Percentiles rank a stretch among this genome's conserved stretches.
Conservation (phyloP, 2,329 filamentous ascomycete genomes). For the Chaetoscypha palmicola region DNA sequence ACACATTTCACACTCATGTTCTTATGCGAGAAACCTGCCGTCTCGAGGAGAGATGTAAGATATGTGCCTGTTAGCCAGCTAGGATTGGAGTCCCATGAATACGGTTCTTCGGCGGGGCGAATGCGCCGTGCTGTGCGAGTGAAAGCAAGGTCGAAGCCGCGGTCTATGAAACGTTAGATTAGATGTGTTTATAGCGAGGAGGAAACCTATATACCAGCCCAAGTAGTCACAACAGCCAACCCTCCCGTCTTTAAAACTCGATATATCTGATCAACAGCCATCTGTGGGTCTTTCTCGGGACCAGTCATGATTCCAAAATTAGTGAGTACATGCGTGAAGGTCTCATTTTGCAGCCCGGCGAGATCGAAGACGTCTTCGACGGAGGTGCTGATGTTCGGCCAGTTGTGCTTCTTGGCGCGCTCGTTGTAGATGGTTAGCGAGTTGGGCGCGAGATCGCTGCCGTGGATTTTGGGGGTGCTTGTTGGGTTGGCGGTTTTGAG, state of each 20-base stretch:
- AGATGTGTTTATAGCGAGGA: too few relatives aligned
- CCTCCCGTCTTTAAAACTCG: constrained; percentile 86
- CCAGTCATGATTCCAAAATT: constrained; percentile 54
- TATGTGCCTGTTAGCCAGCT: constrained; percentile 9
- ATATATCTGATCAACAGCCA: constrained; percentile 72
- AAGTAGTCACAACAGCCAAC: constrained; percentile 37
- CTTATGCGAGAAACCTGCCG: constrained; percentile 12
- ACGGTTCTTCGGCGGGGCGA: constrained; percentile 10
- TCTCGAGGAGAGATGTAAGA: constrained; percentile 11
- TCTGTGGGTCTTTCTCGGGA: constrained; percentile 35
- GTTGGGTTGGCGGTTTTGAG: constrained; percentile 68
- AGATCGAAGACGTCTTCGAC: constrained; percentile 55
- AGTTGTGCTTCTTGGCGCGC: constrained; percentile 51
- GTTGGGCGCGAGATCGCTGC: constrained; percentile 87
- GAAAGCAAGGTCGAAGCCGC: constrained; percentile 10
- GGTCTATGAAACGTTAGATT: too few relatives aligned
- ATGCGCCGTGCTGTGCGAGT: constrained; percentile 3
- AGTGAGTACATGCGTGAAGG: constrained; percentile 89
- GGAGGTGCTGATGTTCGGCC: constrained; percentile 72
- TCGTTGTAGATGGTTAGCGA: constrained; percentile 55
- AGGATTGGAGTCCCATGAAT: constrained; percentile 1
- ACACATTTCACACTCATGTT: constrained; percentile 9
- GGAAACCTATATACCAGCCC: too few relatives aligned
- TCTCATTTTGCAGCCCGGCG: constrained; percentile 77
- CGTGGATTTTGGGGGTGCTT: constrained; percentile 73